Base-by-base conservation (phyloP, 352 stramenopile species). In the Phytophthora hybrid region DNA sequence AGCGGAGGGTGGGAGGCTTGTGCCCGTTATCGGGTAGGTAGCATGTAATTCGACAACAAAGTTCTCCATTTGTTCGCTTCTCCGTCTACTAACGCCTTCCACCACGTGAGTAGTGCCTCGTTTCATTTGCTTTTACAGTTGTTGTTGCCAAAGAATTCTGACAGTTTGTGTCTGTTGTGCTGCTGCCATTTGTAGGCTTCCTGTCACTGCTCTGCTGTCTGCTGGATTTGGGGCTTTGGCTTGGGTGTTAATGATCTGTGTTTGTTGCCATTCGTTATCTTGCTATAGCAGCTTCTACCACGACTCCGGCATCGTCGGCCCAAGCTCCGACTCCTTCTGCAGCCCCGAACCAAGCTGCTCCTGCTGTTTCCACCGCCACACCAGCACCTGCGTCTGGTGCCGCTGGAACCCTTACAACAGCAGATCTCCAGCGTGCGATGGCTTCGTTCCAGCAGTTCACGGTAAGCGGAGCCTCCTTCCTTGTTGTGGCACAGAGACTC, bases 381-480 rank as follows among this genome's bases (percentile, higher is more conserved):
- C 14, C 63, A 4, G n/a, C 67, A 10, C 21, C 71, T 46, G 56
- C 78, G 32, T 37, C 63, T 53, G 44, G 61, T 41, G 60, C 64
- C 32, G 51, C 72, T 46, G 66, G 76, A 59, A 77, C 66, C n/a
- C 54, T 97, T 72, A 96, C 90, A 8, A 87, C 89, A 2, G 92
- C 84, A 18, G 91, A 97, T 66, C 71, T 98, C 0, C 89, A 96
- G 74, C 89, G 90, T 19, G 93, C 92, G 5, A 97, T 98, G 85
- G 83, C 88, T 31, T 88, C 86, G 58, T 87, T 95, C 46, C 85
- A 96, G 53, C 79, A 83, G 29, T 73, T 93, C 21, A 58, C 84
- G 37, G 87, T 94, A 61, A 39, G 73, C 52, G 34, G n/a, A 26
- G 29, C 26, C 2, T 10, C 26, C 19, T 59, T n/a, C 14, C 59